A percentile compares a stretch with the other conserved stretches of the same genome.
phyloP scores from a whole-genome alignment of 331 rosid genomes.

The Acacia concinna region DNA sequence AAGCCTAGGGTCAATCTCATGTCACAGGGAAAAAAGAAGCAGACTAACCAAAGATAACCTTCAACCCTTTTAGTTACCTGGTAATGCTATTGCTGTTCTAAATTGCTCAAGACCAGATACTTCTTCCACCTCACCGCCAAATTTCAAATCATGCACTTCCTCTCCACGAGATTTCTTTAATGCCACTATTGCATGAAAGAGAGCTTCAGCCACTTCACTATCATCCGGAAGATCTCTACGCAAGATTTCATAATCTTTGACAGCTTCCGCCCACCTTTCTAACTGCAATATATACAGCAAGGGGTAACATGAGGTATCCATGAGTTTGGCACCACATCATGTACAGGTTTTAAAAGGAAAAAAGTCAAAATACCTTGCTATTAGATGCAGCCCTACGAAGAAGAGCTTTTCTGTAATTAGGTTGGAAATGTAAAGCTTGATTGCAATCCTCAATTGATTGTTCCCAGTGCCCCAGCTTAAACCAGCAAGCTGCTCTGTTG shows the following conservation, averaged over 20 bases:
- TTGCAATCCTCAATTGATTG: slow-evolving; percentile 86
- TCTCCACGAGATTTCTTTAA: slow-evolving; percentile 88
- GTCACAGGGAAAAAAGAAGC: neutral
- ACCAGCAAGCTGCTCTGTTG: slow-evolving; percentile 97
- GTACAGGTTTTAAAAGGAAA: neutral
- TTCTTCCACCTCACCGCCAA: slow-evolving; percentile 92
- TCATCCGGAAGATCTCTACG: slow-evolving; percentile 77
- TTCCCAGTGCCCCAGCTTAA: slow-evolving; percentile 93
- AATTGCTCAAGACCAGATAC: slow-evolving; percentile 82
- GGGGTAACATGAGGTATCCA: neutral
- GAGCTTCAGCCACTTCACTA: slow-evolving; percentile 83
- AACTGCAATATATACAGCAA: slow-evolving; percentile 54
- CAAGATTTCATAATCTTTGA: slow-evolving; percentile 72
- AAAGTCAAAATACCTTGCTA: slow-evolving; percentile 57
- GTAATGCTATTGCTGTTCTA: slow-evolving; percentile 66
- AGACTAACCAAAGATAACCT: neutral
- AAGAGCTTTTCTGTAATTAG: slow-evolving; percentile 87
- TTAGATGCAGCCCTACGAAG: slow-evolving; percentile 94
- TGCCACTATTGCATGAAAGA: slow-evolving; percentile 78
- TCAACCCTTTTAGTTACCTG: slow-evolving; percentile 48
- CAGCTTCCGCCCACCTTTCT: slow-evolving; percentile 88
- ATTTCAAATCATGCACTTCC: slow-evolving; percentile 78
- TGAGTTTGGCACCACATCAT: neutral
- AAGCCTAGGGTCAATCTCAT: neutral
- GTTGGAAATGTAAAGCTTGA: slow-evolving; percentile 73